A percentile compares a stretch with the other conserved stretches of the same genome.
Evolutionary conservation across 805 yeast genomes (phyloP).

Genomic region (Starmerella sp.): DNA sequence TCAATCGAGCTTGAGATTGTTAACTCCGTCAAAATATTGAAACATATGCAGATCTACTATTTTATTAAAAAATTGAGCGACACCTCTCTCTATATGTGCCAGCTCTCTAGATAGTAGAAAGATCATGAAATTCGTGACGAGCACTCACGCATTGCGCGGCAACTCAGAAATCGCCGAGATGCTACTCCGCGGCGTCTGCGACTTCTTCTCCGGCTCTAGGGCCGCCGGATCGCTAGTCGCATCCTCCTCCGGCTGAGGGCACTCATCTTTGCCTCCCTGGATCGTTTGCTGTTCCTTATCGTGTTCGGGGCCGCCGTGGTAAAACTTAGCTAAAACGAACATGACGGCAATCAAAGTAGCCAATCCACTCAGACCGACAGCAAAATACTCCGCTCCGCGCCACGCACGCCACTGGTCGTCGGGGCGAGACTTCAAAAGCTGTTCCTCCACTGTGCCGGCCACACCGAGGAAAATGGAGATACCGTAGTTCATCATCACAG

Average conservation of each 20-base stretch:
- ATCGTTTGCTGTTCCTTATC: too few relatives aligned
- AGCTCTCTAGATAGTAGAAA: too few relatives aligned
- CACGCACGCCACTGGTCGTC: slow-evolving; percentile 35
- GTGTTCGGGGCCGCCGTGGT: too few relatives aligned
- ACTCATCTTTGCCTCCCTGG: too few relatives aligned
- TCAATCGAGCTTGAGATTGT: too few relatives aligned
- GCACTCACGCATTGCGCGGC: background rate
- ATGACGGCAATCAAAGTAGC: slow-evolving; percentile 27
- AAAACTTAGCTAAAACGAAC: background rate
- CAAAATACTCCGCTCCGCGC: slow-evolving; percentile 48
- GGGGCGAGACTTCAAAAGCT: slow-evolving; percentile 27
- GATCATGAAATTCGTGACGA: too few relatives aligned
- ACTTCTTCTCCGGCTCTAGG: background rate
- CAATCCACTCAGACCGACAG: slow-evolving; percentile 47
- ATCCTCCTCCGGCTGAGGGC: too few relatives aligned
- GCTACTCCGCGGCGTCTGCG: background rate
- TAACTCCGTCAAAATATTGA: too few relatives aligned
- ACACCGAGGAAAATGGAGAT: slow-evolving; percentile 58
- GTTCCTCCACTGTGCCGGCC: slow-evolving; percentile 51
- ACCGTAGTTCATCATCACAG: slow-evolving; percentile 60
- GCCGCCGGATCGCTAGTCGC: too few relatives aligned
- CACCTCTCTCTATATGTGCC: too few relatives aligned
- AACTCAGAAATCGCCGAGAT: background rate
- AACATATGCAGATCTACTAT: too few relatives aligned
- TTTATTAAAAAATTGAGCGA: too few relatives aligned